Evolutionary conservation across 2,329 filamentous ascomycete species (phyloP).

Genomic region (Fusarium aywerte): DNA sequence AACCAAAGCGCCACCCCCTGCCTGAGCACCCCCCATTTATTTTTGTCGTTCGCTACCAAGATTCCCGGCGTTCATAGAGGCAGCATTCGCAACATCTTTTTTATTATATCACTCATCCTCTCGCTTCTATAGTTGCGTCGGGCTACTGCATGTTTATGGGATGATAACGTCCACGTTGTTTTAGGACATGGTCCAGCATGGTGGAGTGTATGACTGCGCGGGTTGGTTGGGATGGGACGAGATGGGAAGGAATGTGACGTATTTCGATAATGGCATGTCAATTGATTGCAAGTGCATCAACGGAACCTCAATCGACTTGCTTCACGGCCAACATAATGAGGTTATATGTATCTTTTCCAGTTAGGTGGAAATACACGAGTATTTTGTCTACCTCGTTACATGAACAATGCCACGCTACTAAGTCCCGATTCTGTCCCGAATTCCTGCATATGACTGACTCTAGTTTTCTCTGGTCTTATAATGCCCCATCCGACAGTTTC

Average conservation of each 20-base stretch:
- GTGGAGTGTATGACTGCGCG: slow-evolving; percentile 12
- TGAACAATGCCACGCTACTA: background rate
- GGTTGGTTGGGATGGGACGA: slow-evolving; percentile 2
- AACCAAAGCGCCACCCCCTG: slow-evolving; percentile 1
- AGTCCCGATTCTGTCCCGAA: background rate
- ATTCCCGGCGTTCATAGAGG: slow-evolving; percentile 43
- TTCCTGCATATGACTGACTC: slow-evolving; percentile 16
- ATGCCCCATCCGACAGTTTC: slow-evolving; percentile 4
- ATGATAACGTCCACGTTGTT: slow-evolving; percentile 10
- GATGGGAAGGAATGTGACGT: slow-evolving; percentile 9
- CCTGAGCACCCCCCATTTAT: slow-evolving; percentile 6
- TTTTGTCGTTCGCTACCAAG: slow-evolving; percentile 40
- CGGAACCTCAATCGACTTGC: slow-evolving; percentile 13
- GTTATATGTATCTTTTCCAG: slow-evolving; percentile 39
- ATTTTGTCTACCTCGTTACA: slow-evolving; percentile 10
- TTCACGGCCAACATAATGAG: slow-evolving; percentile 17
- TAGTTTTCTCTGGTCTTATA: slow-evolving; percentile 16
- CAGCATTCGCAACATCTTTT: slow-evolving; percentile 35
- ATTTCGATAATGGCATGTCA: slow-evolving; percentile 25
- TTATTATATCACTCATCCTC: slow-evolving; percentile 26
- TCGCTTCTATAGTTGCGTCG: slow-evolving; percentile 13
- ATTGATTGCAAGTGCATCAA: slow-evolving; percentile 35
- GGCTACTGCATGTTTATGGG: slow-evolving; percentile 30
- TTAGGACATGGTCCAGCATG: slow-evolving; percentile 8
- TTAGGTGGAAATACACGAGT: slow-evolving; percentile 33